Base-by-base conservation (phyloP, 441 rosid species). In the Gossypium armourianum region DNA sequence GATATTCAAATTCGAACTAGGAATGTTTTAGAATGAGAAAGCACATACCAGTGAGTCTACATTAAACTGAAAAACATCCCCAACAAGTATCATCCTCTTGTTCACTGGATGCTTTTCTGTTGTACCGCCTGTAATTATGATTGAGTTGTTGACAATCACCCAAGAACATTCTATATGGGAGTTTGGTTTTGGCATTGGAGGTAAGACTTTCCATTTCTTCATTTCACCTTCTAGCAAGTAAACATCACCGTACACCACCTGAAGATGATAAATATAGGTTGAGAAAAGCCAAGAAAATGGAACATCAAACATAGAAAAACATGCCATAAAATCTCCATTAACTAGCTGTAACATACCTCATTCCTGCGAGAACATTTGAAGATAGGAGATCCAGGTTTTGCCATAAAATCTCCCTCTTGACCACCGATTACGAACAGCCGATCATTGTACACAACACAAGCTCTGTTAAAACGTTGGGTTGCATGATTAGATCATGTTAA, bases 351-450 rank as follows among this genome's bases (percentile, higher is more conserved):
- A 28, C 13, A 50, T 81, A 88, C 96, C 94, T 91, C 97, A 29
- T 79, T 74, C 77, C 98, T 81, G 50, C 97, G 87, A 32, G 98
- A 88, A 76, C 97, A 93, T 76, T 88, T 92, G 85, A 87, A 92
- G 76, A 87, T 86, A 2, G 98, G 81, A 2, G 98, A 93, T 74
- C 90, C 89, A 64, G 96, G 98, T 79, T 93, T 90, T 12, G 97
- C 89, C 93, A 86, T 86, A 74, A 90, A 93, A 81, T 90, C 98
- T 70, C 98, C 96, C 78, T 93, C 98, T 81, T 93, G 98, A 71
- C 98, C 96, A 1, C 97, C 98, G 9, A 89, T 80, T 56, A 93
- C 86, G 64, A 83, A 83, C 59, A 93, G 87, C 59, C 78, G 77
- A 66, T 84, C 93, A 47, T 85, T 78, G 49, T 75, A 82, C 68